Evolutionary conservation across 805 yeast genomes (phyloP).

Genomic region (Schwanniomyces sp.): DNA sequence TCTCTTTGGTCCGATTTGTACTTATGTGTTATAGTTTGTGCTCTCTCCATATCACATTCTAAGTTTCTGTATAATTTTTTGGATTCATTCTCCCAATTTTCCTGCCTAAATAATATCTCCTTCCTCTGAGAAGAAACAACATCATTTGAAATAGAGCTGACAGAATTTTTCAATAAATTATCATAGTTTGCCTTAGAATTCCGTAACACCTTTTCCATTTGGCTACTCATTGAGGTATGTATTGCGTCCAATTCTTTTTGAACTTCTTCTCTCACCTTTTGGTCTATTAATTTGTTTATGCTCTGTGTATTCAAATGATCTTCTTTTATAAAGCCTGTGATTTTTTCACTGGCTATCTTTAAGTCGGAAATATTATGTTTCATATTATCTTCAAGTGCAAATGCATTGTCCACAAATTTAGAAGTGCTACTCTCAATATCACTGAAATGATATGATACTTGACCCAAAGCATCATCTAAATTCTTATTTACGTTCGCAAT

Average conservation of each 20-base stretch:
- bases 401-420: background rate
- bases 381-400: background rate
- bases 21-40: background rate
- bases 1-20: constrained; percentile 5
- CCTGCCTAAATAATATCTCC: constrained; percentile 6
- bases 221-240: background rate
- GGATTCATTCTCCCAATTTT: constrained; percentile 11
- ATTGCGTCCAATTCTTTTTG: constrained; percentile 3
- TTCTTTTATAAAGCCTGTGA: constrained; percentile 13
- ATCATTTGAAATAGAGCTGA: constrained; percentile 6
- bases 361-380: constrained; percentile 9
- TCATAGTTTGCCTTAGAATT: constrained; percentile 6
- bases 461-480: background rate
- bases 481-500: background rate
- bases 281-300: background rate
- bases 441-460: constrained; percentile 2
- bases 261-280: constrained; percentile 4
- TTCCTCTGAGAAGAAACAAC: constrained; percentile 6
- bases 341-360: constrained; percentile 11
- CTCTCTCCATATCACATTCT: constrained; percentile 1
- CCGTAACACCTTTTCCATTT: constrained; percentile 4
- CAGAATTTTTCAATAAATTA: constrained; percentile 7
- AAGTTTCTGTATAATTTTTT: constrained; percentile 9
- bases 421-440: background rate
- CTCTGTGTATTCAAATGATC: constrained; percentile 10